These are phyloP conservation scores for Epichloe amarillans DNA, from an alignment of 2,329 filamentous ascomycete genomes.

Conservation along the genomic window DNA sequence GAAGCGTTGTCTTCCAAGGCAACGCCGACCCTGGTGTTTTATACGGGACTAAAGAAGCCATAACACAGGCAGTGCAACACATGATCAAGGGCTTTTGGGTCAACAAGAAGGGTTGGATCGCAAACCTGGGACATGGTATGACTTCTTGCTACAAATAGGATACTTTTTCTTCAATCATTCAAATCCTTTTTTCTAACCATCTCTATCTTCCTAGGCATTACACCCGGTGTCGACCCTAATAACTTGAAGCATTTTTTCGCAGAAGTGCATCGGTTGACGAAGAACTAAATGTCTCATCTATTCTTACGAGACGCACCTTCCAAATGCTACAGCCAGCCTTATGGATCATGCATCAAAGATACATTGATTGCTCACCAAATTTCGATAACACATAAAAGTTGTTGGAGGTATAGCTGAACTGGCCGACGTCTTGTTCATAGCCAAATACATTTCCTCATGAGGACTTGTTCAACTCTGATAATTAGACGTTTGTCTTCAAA, in stretches of 20 bases:
- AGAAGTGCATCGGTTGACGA: slow-evolving; percentile 67
- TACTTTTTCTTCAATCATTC: background rate
- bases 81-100: slow-evolving; percentile 78
- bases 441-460: too few relatives aligned
- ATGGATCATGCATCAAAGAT: background rate
- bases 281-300: slow-evolving; percentile 16
- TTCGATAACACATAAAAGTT: too few relatives aligned
- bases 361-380: background rate
- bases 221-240: slow-evolving; percentile 86
- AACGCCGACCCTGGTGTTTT: slow-evolving; percentile 91
- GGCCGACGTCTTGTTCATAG: too few relatives aligned
- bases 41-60: slow-evolving; percentile 71
- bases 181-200: background rate
- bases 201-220: slow-evolving; percentile 54
- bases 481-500: too few relatives aligned
- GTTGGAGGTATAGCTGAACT: too few relatives aligned
- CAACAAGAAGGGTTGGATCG: slow-evolving; percentile 87
- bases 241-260: slow-evolving; percentile 88
- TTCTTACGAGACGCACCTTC: background rate
- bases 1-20: slow-evolving; percentile 71
- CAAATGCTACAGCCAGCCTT: background rate
- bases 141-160: background rate
- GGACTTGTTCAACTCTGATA: too few relatives aligned
- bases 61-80: slow-evolving; percentile 67
- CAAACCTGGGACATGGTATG: slow-evolving; percentile 82